Evolutionary conservation across 2,329 filamentous ascomycete genomes (phyloP), one percentile per base, ranked within the genome.

Genomic region (Aspergillus melleus): DNA sequence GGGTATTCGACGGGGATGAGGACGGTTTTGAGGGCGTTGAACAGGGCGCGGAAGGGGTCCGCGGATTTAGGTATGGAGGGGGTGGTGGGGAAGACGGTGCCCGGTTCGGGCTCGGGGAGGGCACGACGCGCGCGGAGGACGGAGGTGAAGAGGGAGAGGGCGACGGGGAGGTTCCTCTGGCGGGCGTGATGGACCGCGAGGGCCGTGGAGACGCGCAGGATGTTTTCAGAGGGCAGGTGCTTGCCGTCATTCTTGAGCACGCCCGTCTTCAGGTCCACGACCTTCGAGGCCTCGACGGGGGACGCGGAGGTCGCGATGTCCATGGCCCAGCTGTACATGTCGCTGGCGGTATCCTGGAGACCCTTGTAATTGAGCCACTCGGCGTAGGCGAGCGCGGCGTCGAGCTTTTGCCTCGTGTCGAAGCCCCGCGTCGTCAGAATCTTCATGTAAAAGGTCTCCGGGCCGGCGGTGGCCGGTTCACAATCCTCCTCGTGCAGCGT

Each of bases 131-230:
- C 90, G 64, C 91, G 88, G 11, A 98, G 86, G 49, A 96, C 81
- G 29, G 92, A 96, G 46, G 96, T 83, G 69, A 96, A 90, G 54
- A 96, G 90, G 2, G 94, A 91, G 1, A 98, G 83, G 1, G 94
- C 91, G 4, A 82, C 77, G 6, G 85, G 76, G 19, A 92, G 72
- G 65, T 92, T 84, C 19, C 86, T 88, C 57, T 81, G 83, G 49
- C 86, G 84, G 6, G 93, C 94, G 66, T 89, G 86, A 77, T 95
- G 90, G 14, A 88, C 88, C 4, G 90, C 93, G 1, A 96, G 80
- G 12, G 89, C 88, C 0, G 92, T 96, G 42, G 91, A 84, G 3
- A 90, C 85, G 24, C 83, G 83, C 49, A 97, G 80, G 1, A 96
- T 75, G 69, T 97, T 98, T 6, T 85, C 81, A 0, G 90, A 91